Evolutionary conservation across 2,329 filamentous ascomycete species (phyloP), one percentile per base, ranked within the genome.

Genomic region (Hypocreales sp.): DNA sequence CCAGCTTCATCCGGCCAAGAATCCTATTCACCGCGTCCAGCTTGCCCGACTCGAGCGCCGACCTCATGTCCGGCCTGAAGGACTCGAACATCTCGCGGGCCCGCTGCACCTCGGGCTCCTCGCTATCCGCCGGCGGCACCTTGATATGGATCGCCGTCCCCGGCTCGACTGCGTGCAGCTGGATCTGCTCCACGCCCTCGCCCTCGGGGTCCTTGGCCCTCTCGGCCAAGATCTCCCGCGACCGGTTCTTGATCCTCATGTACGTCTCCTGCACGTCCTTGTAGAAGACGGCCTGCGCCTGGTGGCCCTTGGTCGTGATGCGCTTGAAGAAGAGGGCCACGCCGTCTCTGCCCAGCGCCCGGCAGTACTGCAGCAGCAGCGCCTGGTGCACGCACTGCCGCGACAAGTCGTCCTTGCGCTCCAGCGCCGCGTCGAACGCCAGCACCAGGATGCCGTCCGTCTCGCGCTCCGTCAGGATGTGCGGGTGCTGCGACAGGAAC

Each of bases 241-340:
- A 74, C 25, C 90, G 73, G 15, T 64, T 74, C 43, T 73, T 74
- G 51, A 98, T 95, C 29, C 77, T 73, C 42, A 64, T 63, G 53
- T 92, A 94, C 4, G 86, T 95, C 21, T 76, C 74, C 44, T 83
- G 78, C 24, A 98, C 86, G 48, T 98, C 90, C 51, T 93, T 87
- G 48, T 70, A 72, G 61, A 98, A 98, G 24, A 95, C 67, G 24
- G 81, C 83, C 43, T 80, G 76, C 6, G 90, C 92, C 55, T 93
- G 79, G 54, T 98, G 87, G 18, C 78, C 81, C 41, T 72, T 73
- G 4, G 80, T 92, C 14, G 80, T 90, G 50, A 98, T 86, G 31
- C 87, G 79, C 58, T 90, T 92, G 68, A 98, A 98, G 64, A 98
- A 98, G 17, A 95, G 58, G 5, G 72, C 69, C 7, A 94, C 84